Base-by-base conservation (phyloP, 2,329 filamentous ascomycete species). In the Simplicillium sp. region DNA sequence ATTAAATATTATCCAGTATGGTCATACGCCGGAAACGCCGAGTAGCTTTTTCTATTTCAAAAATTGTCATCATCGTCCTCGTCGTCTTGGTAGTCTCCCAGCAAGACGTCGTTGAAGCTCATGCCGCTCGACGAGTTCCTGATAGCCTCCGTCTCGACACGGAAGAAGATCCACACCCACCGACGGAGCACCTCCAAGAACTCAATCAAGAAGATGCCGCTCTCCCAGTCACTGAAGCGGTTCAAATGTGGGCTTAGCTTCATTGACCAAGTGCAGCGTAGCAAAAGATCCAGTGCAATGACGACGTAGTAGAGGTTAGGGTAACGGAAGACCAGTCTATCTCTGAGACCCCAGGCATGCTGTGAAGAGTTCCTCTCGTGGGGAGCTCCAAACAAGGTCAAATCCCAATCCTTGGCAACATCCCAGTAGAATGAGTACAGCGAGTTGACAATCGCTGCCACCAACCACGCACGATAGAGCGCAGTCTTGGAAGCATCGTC, bases 401-500 rank as follows among this genome's bases (percentile, higher is more conserved):
- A 71, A 56, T 97, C 92, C 92, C 92, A 98, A 68, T 98, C 92
- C 66, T 89, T 92, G 41, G 87, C 75, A 25, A 97, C 80, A 54
- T 98, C 92, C 92, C 92, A 98, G 70, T 92, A 98, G 67, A 97
- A 97, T n/a, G 84, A 88, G 65, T 95, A 98, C 35, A 84, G 69
- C 12, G 87, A 94, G 61, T 98, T 96, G 52, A 92, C 56, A 29
- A 87, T 67, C 25, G 87, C 84, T 34, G 83, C 83, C 29, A 74
- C 62, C 25, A 94, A 67, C 81, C 87, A 92, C 37, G 67, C 65
- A 33, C 67, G 67, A 58, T 77, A 73, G 43, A 76, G 55, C 1
- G 57, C 53, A 3, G 65, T 57, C 46, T 63, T 60, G 5, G 66
- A 61, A 29, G 57, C 56, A 12, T 61, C 62, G 33, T 59, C 52